A percentile compares a stretch with the other conserved stretches of the same genome.
These are phyloP conservation scores for Xylaria grammica DNA, from an alignment of 495 filamentous ascomycete species.

Conservation along the genomic window DNA sequence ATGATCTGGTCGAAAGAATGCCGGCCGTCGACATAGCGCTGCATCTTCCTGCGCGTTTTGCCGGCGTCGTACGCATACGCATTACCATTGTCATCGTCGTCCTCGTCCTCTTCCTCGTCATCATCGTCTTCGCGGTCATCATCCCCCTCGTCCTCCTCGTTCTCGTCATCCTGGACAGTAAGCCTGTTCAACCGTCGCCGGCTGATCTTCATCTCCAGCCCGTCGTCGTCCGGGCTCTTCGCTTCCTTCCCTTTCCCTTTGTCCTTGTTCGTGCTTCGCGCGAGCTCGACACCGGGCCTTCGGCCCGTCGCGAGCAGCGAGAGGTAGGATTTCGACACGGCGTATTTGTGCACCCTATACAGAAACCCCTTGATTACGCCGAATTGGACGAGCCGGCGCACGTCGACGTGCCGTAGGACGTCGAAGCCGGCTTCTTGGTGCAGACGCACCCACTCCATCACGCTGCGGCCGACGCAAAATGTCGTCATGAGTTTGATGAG, in stretches of 20 bases:
- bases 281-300: constrained; percentile 36
- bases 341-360: constrained; percentile 93
- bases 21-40: constrained; percentile 76
- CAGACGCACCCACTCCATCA: constrained; percentile 80
- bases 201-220: constrained; percentile 23
- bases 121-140: constrained; percentile 24
- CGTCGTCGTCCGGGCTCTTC: constrained; percentile 4
- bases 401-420: constrained; percentile 74
- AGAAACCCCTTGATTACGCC: constrained; percentile 93
- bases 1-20: constrained; percentile 92
- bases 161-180: background rate
- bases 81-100: background rate
- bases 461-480: constrained; percentile 75
- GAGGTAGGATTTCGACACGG: constrained; percentile 65
- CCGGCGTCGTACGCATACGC: constrained; percentile 26
- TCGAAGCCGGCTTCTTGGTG: constrained; percentile 63
- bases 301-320: constrained; percentile 47
- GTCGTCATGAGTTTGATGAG: constrained; percentile 77
- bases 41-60: constrained; percentile 60
- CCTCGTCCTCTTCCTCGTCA: constrained; percentile 4
- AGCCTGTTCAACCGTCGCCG: background rate
- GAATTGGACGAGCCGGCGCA: constrained; percentile 90
- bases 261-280: background rate
- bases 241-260: constrained; percentile 12
- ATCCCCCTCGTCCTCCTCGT: constrained; percentile 10